Percentiles rank a stretch among this genome's conserved stretches.
Conservation (phyloP, 129 eudicot species). For the Flaveria brownii region DNA sequence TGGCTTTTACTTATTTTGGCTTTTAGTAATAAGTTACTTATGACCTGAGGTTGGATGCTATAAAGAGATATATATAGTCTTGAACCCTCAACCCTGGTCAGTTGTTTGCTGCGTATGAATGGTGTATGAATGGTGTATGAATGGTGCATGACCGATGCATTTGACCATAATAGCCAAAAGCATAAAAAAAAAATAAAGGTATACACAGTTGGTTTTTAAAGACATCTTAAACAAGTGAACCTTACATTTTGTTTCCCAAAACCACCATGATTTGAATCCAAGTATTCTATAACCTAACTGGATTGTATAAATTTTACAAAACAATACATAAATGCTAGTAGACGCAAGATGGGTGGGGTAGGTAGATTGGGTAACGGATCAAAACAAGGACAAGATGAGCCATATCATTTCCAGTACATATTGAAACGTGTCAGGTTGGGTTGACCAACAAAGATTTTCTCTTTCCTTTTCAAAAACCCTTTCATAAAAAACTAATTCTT, state of each 20-base stretch:
- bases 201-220: not conserved
- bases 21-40: not conserved
- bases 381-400: not conserved
- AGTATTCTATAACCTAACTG: slow-evolving; percentile 1
- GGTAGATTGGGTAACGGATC: not conserved
- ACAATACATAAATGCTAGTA: not conserved
- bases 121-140: too few species aligned
- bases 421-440: not conserved
- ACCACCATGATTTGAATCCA: not conserved
- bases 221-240: not conserved
- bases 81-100: slow-evolving; percentile 98
- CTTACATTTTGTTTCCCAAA: too few species aligned
- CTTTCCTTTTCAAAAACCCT: not conserved
- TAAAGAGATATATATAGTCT: slow-evolving; percentile 71
- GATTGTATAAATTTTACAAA: not conserved
- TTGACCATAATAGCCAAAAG: slow-evolving; percentile 69
- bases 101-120: slow-evolving; percentile 88
- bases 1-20: not conserved
- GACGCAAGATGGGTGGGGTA: not conserved
- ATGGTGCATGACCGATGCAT: slow-evolving; percentile 97
- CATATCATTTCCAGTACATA: not conserved
- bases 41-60: slow-evolving; percentile 76
- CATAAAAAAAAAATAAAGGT: slow-evolving; percentile 95
- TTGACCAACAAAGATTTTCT: not conserved
- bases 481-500: not conserved